Conservation (phyloP, 352 stramenopile species). For the Pythium vanterpoolii region DNA sequence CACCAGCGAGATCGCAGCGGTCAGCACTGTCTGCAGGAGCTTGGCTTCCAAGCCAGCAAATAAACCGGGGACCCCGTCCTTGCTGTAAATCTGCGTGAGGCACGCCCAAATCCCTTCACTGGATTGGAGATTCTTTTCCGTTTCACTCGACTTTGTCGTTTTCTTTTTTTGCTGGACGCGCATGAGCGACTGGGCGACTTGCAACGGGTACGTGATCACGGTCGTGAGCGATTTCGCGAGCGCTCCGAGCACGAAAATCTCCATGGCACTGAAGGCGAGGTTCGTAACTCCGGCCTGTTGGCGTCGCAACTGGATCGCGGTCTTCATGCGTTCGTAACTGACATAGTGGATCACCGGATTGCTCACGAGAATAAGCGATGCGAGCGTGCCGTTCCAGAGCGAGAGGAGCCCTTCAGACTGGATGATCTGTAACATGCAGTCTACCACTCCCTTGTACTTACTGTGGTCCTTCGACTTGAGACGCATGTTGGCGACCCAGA, state of each 20-base stretch:
- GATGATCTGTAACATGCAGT: conserved; percentile 56
- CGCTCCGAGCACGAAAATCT: conserved; percentile 91
- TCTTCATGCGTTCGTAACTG: conserved; percentile 92
- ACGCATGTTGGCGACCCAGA: conserved; percentile 94
- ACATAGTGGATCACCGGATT: conserved; percentile 97
- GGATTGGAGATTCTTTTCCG: background rate
- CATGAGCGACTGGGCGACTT: conserved; percentile 91
- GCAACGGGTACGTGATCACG: conserved; percentile 92
- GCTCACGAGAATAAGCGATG: conserved; percentile 91
- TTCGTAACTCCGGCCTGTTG: conserved; percentile 25
- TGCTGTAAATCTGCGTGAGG: conserved; percentile 58
- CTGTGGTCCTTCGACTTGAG: conserved; percentile 85
- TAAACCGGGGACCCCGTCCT: conserved; percentile 72
- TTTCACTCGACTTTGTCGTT: background rate
- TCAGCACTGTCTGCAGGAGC: conserved; percentile 93
- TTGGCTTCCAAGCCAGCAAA: conserved; percentile 93
- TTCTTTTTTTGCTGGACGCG: conserved; percentile 55
- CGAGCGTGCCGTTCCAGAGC: conserved; percentile 90
- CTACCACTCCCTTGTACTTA: conserved; percentile 52
- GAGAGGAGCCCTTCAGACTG: conserved; percentile 73
- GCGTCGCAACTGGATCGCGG: conserved; percentile 37
- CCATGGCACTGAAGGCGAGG: conserved; percentile 50
- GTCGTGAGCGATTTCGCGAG: conserved; percentile 92
- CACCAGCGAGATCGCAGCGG: conserved; percentile 90
- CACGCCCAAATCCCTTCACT: conserved; percentile 30